Percentiles rank a stretch among this genome's conserved stretches.
Evolutionary conservation across 148 eudicot species (phyloP).

Genomic region (Beta vulgaris): DNA sequence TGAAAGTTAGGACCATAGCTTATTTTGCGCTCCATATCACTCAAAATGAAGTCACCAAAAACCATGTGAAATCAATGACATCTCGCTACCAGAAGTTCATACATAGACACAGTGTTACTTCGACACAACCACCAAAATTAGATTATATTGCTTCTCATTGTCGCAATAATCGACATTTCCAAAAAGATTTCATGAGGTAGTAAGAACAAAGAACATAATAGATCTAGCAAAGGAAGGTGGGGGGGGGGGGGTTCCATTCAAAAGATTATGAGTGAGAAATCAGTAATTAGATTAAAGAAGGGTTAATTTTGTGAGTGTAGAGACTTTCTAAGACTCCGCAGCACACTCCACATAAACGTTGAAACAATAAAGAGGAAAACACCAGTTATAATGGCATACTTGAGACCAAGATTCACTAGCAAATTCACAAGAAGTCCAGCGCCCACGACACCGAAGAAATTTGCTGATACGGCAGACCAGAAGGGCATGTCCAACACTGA

Average conservation of each 20-base stretch:
- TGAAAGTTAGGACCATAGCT: too few species aligned
- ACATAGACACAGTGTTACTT: too few species aligned
- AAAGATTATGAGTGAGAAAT: background rate
- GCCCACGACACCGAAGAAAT: constrained; percentile 87
- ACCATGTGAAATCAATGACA: too few species aligned
- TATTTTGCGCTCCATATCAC: too few species aligned
- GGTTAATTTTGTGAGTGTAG: constrained; percentile 35
- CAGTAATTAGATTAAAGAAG: background rate
- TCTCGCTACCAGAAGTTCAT: too few species aligned
- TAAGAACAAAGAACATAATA: background rate
- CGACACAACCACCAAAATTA: background rate
- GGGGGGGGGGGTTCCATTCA: background rate
- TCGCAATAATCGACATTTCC: too few species aligned
- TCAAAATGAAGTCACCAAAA: too few species aligned
- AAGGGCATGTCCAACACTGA: constrained; percentile 91
- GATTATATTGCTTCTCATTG: too few species aligned
- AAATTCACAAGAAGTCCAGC: constrained; percentile 87
- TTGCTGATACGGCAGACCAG: constrained; percentile 78
- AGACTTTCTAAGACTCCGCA: constrained; percentile 53
- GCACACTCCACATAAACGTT: constrained; percentile 85
- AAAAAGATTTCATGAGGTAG: too few species aligned
- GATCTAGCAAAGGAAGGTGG: background rate
- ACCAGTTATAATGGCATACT: constrained; percentile 69
- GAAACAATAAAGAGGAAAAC: constrained; percentile 59
- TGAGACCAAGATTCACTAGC: constrained; percentile 86